Evolutionary conservation across 2,329 filamentous ascomycete species (phyloP), one percentile per base, ranked within the genome.

Genomic region (Coleophoma crateriformis): DNA sequence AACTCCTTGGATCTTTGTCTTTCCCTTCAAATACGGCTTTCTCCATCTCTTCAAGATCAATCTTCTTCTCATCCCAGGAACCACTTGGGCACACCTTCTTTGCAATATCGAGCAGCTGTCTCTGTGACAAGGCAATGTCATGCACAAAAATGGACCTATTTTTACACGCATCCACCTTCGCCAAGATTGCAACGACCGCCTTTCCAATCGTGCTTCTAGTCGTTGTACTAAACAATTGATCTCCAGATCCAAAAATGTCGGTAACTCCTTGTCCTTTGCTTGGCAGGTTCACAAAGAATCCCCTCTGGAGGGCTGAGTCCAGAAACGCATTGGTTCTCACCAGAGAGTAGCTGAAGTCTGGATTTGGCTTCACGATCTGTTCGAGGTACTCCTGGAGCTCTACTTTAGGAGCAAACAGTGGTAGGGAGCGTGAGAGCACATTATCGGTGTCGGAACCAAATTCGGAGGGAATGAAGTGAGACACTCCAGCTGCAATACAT

Each of bases 401-500:
- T 33, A 72, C 42, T 63, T 85, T 85, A 48, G 61, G 64, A 4
- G 60, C 60, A 51, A 78, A 81, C 1, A 79, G 56, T 2, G 78
- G 73, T 2, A 83, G 69, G 3, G 62, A 41, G 51, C 68, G 51
- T 46, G 63, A 54, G 53, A 63, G 61, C 63, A 65, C 13, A 57
- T 62, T 41, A 59, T 71, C 59, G 68, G 69, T 59, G 63, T 68
- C 58, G 8, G 63, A 61, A 34, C 64, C 65, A 39, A 75, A 84
- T 47, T 84, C 79, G 7, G 75, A 76, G 2, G 80, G 78, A 37
- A 84, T 68, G 65, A 82, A 81, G 19, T 78, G 72, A 57, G 76
- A 71, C 7, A 84, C 78, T 11, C 77, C 75, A 1, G 78, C 79
- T n/a, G 71, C 72, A 39, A 77, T 70, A 27, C 27, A 27, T 27